These are phyloP conservation scores for Stenogyne calaminthoides DNA, from an alignment of 305 asterid species.

Conservation along the genomic window DNA sequence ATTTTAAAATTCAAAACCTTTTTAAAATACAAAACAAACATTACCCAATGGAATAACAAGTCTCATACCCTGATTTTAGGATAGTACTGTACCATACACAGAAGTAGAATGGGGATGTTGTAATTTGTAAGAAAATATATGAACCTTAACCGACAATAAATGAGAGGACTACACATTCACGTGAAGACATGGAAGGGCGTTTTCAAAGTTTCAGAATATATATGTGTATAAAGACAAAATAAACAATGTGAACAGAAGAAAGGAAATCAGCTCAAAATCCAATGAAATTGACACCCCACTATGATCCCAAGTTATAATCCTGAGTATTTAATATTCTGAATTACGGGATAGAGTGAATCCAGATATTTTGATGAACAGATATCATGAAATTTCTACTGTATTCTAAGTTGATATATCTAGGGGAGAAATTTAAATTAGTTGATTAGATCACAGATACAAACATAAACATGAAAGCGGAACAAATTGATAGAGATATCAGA, in stretches of 20 bases:
- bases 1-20: no score
- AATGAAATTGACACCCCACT: background rate
- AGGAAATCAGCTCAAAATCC: background rate
- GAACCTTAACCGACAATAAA: slow-evolving; percentile 5
- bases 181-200: slow-evolving; percentile 8
- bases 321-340: background rate
- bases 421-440: background rate
- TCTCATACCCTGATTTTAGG: background rate
- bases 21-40: no score
- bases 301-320: background rate
- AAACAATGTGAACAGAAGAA: background rate
- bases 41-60: background rate
- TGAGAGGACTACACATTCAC: slow-evolving; percentile 15
- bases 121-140: background rate
- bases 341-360: background rate
- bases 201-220: background rate
- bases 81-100: background rate
- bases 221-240: slow-evolving; percentile 3
- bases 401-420: background rate
- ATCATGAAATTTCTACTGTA: no score
- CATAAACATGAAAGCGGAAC: background rate
- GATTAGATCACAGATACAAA: background rate
- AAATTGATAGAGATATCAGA: slow-evolving; percentile 4
- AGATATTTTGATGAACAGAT: background rate
- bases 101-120: background rate